A percentile compares a stretch with the other conserved stretches of the same genome.
Conservation (phyloP, 179 eudicot genomes). For the Camellia oleifera region DNA sequence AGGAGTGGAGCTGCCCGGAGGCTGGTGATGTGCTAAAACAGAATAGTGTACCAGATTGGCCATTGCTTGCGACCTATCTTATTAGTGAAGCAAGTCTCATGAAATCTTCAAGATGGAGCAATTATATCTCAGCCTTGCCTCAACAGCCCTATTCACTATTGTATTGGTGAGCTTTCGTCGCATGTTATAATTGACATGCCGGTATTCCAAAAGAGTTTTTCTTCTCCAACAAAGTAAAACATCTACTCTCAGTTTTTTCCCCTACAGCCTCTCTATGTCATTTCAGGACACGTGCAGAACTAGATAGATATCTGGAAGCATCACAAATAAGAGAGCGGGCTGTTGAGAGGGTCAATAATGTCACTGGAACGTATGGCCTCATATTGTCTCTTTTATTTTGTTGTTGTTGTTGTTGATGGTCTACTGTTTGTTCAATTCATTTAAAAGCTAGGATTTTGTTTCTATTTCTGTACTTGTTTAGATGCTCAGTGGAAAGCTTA, state of each 20-base stretch:
- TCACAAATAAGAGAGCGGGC: constrained; percentile 92
- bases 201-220: not conserved
- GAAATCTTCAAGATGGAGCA: constrained; percentile 83
- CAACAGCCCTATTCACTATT: constrained; percentile 93
- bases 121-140: constrained; percentile 92
- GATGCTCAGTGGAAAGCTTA: constrained; percentile 1
- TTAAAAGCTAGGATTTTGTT: not conserved
- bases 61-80: constrained; percentile 85
- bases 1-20: constrained; percentile 88
- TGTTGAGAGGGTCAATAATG: constrained; percentile 85
- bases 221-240: constrained; percentile 26
- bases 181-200: constrained; percentile 1
- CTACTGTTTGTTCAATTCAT: not conserved
- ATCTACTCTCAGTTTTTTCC: constrained; percentile 50
- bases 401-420: too few relatives aligned
- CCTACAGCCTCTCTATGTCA: constrained; percentile 63
- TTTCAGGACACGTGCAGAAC: constrained; percentile 96
- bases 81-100: constrained; percentile 82
- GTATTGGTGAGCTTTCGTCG: constrained; percentile 61
- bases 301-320: constrained; percentile 89
- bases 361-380: constrained; percentile 79
- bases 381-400: not conserved
- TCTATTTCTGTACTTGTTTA: not conserved
- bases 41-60: constrained; percentile 93
- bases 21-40: constrained; percentile 68